phyloP scores from a whole-genome alignment of 352 stramenopile species.

The Pythium plurisporium region DNA sequence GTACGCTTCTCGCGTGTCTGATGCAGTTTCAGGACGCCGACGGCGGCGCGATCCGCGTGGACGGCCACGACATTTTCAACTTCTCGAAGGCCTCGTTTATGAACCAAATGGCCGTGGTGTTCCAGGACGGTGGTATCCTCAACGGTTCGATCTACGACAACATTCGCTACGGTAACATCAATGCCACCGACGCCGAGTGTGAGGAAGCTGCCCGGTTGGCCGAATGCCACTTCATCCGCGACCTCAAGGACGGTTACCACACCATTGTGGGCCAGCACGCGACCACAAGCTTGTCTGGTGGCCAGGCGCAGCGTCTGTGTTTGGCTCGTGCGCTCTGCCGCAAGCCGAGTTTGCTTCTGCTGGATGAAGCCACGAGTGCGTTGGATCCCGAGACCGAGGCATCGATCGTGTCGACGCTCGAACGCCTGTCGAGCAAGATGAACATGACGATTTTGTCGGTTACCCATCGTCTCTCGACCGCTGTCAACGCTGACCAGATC shows the following conservation, averaged over 20 bases:
- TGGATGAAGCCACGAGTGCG: constrained; percentile 85
- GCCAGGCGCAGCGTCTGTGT: constrained; percentile 84
- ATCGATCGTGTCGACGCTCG: constrained; percentile 78
- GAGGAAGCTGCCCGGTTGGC: constrained; percentile 74
- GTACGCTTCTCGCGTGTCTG: constrained; percentile 79
- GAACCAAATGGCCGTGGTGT: constrained; percentile 83
- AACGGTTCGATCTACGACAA: constrained; percentile 89
- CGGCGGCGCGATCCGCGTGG: constrained; percentile 72
- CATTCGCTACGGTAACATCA: constrained; percentile 77
- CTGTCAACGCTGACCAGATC: constrained; percentile 76
- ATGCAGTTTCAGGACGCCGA: constrained; percentile 88
- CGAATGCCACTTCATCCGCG: constrained; percentile 81
- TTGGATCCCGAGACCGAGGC: constrained; percentile 84
- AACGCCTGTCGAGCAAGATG: constrained; percentile 77
- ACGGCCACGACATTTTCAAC: constrained; percentile 82
- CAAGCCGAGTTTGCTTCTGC: constrained; percentile 70
- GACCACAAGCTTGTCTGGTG: constrained; percentile 83
- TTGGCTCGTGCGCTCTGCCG: constrained; percentile 77
- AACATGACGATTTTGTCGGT: constrained; percentile 89
- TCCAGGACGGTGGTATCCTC: constrained; percentile 83
- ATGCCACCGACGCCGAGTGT: constrained; percentile 71
- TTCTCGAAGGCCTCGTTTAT: constrained; percentile 86
- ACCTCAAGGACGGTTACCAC: constrained; percentile 77
- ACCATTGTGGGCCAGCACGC: constrained; percentile 84
- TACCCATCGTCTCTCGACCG: constrained; percentile 84